A percentile compares a stretch with the other conserved stretches of the same genome.
These are phyloP conservation scores for Dendrobium catenatum DNA, from an alignment of 106 monocot species.

Conservation along the genomic window DNA sequence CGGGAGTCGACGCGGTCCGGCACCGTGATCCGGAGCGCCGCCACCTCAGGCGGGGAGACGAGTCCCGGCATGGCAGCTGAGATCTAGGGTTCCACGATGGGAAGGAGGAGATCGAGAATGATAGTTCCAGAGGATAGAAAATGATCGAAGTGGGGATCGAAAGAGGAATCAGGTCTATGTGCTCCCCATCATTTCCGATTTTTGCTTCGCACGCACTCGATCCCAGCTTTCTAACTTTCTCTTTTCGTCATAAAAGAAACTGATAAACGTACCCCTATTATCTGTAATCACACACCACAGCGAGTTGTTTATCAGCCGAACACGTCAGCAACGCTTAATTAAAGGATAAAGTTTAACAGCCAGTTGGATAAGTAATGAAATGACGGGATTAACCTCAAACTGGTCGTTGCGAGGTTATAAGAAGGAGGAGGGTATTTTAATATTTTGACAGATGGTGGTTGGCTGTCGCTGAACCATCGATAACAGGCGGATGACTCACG, in stretches of 20 bases:
- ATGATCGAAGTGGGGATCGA: neutral
- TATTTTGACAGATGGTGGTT: too few relatives aligned
- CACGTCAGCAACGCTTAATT: neutral
- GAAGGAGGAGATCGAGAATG: neutral
- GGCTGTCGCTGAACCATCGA: too few relatives aligned
- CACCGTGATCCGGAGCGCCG: slow-evolving; percentile 26
- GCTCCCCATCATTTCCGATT: slow-evolving; percentile 7
- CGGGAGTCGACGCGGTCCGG: slow-evolving; percentile 13
- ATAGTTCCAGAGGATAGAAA: neutral
- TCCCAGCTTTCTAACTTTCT: neutral
- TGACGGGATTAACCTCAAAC: neutral
- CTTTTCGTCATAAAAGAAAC: neutral
- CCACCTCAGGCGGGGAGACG: slow-evolving; percentile 33
- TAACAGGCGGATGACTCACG: too few relatives aligned
- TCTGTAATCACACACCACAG: neutral
- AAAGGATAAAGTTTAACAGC: neutral
- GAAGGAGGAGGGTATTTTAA: too few relatives aligned
- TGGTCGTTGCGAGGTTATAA: too few relatives aligned
- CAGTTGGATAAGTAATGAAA: neutral
- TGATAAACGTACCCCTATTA: neutral
- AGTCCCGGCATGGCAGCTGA: slow-evolving; percentile 52
- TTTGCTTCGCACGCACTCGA: slow-evolving; percentile 2
- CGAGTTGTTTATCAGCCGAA: neutral
- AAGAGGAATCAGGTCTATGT: neutral
- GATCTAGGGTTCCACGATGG: slow-evolving; percentile 5